A percentile compares a stretch with the other conserved stretches of the same genome.
phyloP scores from a whole-genome alignment of 1,284 basidiomycete genomes.

The Ustilago crameri region DNA sequence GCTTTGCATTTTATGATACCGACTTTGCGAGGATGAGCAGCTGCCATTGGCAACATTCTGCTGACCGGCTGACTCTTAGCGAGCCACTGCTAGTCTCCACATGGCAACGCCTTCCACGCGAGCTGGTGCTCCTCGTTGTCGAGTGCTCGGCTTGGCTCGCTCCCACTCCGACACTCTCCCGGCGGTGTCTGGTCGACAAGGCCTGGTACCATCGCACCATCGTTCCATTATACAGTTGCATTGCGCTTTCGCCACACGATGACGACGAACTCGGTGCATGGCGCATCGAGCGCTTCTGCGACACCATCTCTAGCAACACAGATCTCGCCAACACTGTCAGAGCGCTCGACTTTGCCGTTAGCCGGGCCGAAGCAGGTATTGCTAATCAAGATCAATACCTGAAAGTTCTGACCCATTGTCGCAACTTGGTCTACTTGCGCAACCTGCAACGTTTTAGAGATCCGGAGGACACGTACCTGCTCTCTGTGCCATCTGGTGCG shows the following conservation, averaged over 20 bases:
- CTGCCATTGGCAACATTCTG: conserved; percentile 27
- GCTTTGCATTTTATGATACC: not conserved
- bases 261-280: conserved; percentile 18
- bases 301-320: conserved; percentile 34
- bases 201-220: conserved; percentile 26
- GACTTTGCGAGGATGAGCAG: conserved; percentile 16
- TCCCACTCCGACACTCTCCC: conserved; percentile 21
- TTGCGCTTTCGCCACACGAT: conserved; percentile 29
- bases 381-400: conserved; percentile 41
- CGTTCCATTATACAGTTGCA: conserved; percentile 31
- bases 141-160: conserved; percentile 30
- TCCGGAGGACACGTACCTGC: conserved; percentile 32
- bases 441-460: conserved; percentile 32
- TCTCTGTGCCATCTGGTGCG: conserved; percentile 28
- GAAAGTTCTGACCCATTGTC: conserved; percentile 30
- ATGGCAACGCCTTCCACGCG: conserved; percentile 27
- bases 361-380: conserved; percentile 31
- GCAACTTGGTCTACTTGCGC: conserved; percentile 42
- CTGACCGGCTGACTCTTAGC: conserved; percentile 20
- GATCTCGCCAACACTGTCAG: conserved; percentile 26
- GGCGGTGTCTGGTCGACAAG: conserved; percentile 26
- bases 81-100: conserved; percentile 17
- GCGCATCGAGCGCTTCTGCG: conserved; percentile 40
- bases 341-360: conserved; percentile 44
- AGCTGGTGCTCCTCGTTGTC: conserved; percentile 26